phyloP scores from a whole-genome alignment of 108 stramenopile genomes.

The Hondaea fermentalgiana region DNA sequence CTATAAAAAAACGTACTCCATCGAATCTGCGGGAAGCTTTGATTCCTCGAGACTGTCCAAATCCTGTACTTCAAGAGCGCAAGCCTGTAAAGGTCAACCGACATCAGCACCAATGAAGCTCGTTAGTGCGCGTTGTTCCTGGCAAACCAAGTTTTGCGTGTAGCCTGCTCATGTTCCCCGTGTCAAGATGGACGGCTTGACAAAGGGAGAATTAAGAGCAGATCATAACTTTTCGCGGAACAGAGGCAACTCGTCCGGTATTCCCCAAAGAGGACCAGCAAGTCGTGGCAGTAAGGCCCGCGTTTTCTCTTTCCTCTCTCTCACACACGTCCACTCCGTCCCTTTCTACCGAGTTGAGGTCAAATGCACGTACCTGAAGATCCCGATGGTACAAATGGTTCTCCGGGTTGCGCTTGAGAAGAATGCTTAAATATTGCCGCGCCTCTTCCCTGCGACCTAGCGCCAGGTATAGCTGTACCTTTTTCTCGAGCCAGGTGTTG shows the following conservation, averaged over 20 bases:
- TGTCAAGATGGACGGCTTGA: not conserved
- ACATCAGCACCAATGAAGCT: too few species aligned
- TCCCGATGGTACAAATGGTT: conserved; percentile 77
- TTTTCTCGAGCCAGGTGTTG: conserved; percentile 55
- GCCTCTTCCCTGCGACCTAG: conserved; percentile 64
- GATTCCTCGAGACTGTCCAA: not conserved
- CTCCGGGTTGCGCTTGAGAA: conserved; percentile 67
- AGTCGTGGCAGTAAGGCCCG: conserved; percentile 9
- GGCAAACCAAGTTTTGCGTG: not conserved
- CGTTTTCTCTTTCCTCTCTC: not conserved
- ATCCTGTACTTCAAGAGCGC: not conserved
- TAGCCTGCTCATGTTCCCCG: not conserved
- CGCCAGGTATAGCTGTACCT: conserved; percentile 61
- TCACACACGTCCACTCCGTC: not conserved
- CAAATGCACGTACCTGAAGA: conserved; percentile 57
- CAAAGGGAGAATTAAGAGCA: not conserved
- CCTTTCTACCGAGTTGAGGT: not conserved
- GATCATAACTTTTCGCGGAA: not conserved
- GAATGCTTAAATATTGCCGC: conserved; percentile 41
- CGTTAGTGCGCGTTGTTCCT: too few species aligned
- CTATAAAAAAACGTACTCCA: not conserved
- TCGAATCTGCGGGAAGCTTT: not conserved
- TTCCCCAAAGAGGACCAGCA: not conserved
- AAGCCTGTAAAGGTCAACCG: not conserved
- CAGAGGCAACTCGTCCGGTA: not conserved